phyloP scores from a whole-genome alignment of 768 basidiomycete species.

The Wakefieldia striispora region DNA sequence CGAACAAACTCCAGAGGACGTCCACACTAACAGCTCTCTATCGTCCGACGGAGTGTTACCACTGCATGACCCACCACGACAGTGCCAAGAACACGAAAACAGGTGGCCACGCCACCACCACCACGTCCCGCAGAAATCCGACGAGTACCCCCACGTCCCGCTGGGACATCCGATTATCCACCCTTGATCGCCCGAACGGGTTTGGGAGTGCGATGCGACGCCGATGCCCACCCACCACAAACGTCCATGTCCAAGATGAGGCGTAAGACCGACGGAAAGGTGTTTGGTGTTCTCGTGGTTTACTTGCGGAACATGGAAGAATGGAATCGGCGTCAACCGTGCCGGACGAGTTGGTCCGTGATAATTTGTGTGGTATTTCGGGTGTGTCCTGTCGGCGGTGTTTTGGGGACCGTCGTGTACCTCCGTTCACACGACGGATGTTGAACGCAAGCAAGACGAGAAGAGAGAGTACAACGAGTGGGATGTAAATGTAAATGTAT shows the following conservation, averaged over 20 bases:
- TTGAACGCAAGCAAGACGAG: conserved; percentile 38
- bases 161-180: conserved; percentile 6
- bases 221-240: conserved; percentile 21
- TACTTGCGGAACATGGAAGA: conserved; percentile 19
- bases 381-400: conserved; percentile 8
- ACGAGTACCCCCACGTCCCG: conserved; percentile 26
- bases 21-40: no score
- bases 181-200: conserved; percentile 13
- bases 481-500: conserved; percentile 71
- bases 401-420: conserved; percentile 3
- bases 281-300: conserved; percentile 6
- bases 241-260: conserved; percentile 24
- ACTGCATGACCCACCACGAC: conserved; percentile 34
- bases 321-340: conserved; percentile 6
- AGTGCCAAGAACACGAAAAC: conserved; percentile 29
- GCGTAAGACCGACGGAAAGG: conserved; percentile 14
- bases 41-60: conserved; percentile 9
- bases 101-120: conserved; percentile 38
- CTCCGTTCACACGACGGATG: conserved; percentile 14
- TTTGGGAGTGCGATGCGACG: conserved; percentile 24
- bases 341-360: conserved; percentile 3
- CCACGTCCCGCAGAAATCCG: conserved; percentile 31
- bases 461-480: conserved; percentile 62
- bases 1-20: no score
- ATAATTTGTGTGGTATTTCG: conserved; percentile 10